Evolutionary conservation across 192 early-diverging fungal species (phyloP).

Genomic region (Backusella westeae): DNA sequence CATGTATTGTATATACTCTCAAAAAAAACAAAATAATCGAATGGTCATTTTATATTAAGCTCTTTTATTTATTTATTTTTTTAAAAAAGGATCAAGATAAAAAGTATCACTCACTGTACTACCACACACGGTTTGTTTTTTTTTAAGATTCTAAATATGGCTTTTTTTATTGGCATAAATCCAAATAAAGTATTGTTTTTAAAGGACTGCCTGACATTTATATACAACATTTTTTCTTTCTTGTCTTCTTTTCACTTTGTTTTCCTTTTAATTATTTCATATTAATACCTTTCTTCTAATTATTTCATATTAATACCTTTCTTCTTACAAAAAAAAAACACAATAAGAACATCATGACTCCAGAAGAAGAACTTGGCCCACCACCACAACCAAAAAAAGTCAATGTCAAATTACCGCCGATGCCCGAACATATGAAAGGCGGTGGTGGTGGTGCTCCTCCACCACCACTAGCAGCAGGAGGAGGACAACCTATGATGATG

Average conservation of each 20-base stretch:
- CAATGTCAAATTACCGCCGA: background rate
- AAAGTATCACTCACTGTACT: no score
- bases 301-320: background rate
- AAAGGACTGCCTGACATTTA: background rate
- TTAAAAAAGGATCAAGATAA: no score
- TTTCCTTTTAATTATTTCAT: background rate
- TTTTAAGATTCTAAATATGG: no score
- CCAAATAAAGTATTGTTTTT: constrained; percentile 3
- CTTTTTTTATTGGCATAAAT: background rate
- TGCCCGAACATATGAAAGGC: background rate
- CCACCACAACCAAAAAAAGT: background rate
- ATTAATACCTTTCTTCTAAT: background rate
- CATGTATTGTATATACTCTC: no score
- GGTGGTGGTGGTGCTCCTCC: background rate
- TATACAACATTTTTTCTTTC: background rate
- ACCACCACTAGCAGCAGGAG: background rate
- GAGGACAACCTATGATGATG: background rate
- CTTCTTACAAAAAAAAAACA: background rate
- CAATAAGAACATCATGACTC: background rate
- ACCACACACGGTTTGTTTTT: no score
- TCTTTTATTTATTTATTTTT: no score
- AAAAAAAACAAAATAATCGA: no score
- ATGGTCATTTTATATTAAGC: no score
- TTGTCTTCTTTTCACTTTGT: background rate
- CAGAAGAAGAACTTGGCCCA: background rate